Conservation (phyloP, 352 stramenopile genomes). For the Pythium biforme region DNA sequence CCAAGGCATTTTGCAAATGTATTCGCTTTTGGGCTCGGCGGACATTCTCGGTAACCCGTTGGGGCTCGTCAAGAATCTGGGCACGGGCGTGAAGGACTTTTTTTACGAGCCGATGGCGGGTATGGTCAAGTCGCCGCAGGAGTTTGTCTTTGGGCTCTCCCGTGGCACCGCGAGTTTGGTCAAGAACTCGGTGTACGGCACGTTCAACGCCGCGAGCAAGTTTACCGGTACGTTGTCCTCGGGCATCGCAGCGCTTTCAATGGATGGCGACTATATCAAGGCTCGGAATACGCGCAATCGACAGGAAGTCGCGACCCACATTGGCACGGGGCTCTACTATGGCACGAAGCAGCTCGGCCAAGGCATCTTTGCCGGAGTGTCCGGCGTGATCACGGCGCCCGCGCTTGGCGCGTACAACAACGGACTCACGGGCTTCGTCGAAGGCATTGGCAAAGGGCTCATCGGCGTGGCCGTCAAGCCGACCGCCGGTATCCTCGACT, state of each 20-base stretch:
- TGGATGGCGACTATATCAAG: slow-evolving; percentile 89
- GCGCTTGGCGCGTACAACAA: slow-evolving; percentile 88
- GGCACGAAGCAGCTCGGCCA: slow-evolving; percentile 91
- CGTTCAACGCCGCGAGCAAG: slow-evolving; percentile 93
- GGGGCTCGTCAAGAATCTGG: slow-evolving; percentile 85
- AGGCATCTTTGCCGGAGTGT: slow-evolving; percentile 88
- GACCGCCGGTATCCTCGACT: slow-evolving; percentile 80
- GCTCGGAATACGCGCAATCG: slow-evolving; percentile 73
- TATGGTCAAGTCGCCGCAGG: slow-evolving; percentile 81
- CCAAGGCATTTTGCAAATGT: slow-evolving; percentile 78
- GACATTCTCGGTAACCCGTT: slow-evolving; percentile 91
- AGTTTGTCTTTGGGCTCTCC: slow-evolving; percentile 88
- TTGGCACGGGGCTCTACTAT: slow-evolving; percentile 81
- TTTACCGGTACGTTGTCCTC: slow-evolving; percentile 92
- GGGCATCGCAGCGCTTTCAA: slow-evolving; percentile 86
- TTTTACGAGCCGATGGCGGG: slow-evolving; percentile 90
- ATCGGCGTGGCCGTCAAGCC: slow-evolving; percentile 89
- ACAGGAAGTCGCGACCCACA: slow-evolving; percentile 81
- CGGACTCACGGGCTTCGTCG: slow-evolving; percentile 87
- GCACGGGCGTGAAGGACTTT: slow-evolving; percentile 87
- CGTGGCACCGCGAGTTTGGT: slow-evolving; percentile 88
- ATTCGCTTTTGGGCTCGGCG: slow-evolving; percentile 63
- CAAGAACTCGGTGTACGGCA: slow-evolving; percentile 90
- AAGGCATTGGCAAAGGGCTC: slow-evolving; percentile 85
- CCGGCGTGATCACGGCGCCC: slow-evolving; percentile 90